Base-by-base conservation (phyloP, 495 filamentous ascomycete genomes). In the Bacidia rubella region DNA sequence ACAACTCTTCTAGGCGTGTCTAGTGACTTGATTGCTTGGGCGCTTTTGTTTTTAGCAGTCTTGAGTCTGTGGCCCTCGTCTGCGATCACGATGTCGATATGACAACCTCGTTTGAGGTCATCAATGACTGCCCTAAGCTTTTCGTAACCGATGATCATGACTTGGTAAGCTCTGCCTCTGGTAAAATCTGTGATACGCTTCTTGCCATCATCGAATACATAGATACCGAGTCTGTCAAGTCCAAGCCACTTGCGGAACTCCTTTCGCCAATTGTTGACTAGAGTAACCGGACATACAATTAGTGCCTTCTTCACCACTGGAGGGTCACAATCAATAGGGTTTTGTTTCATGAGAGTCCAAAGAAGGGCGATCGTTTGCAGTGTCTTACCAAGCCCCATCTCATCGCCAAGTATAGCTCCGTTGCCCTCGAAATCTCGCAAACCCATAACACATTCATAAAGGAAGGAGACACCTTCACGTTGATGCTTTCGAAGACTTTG, bases 391-490 rank as follows among this genome's bases (percentile, higher is more conserved):
- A 90, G 59, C 2, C 85, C 85, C 85, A 90, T 90, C 56, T 89
- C 86, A 60, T 90, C 85, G 2, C 86, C 86, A 26, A 90, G 67
- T 50, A 90, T 83, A 2, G 82, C 85, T 11, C 85, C 85, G 60
- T 83, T 76, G 0, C 85, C 84, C 55, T 81, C 79, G 56, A 78
- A 86, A 24, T 70, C 62, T 40, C 81, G 70, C 74, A 87, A 76
- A 11, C 85, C 85, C 85, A 90, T 90, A 0, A 90, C 80, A 63
- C 85, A 88, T 64, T 89, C 85, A 58, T 90, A 90, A 38, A 90
- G 65, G 58, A 90, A 90, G 54, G 76, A 70, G 15, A 89, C 80
- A 43, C 85, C 85, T 57, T 86, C 82, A 2, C 83, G 75, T 65
- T 90, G 85, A 64, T 90, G 86, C 32, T 77, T 74, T 2, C 86